Conservation (phyloP, 805 yeast species). For the Kodamaea laetipori region DNA sequence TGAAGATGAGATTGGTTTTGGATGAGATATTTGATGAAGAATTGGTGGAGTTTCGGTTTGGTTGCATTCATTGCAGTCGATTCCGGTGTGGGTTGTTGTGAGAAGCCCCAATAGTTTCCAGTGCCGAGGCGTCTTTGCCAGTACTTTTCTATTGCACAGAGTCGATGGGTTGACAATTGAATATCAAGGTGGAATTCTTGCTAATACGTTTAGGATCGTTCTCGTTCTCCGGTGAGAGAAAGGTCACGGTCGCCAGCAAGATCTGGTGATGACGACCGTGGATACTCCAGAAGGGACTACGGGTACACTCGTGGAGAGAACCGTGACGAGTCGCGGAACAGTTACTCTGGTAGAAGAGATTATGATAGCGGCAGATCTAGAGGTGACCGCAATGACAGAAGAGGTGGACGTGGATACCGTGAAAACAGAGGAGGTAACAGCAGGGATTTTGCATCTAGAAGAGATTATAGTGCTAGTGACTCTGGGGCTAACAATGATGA, state of each 20-base stretch:
- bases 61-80: neutral
- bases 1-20: constrained; percentile 1
- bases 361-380: constrained; percentile 23
- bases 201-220: constrained; percentile 25
- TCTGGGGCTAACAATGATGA: constrained; percentile 36
- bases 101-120: no score
- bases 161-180: constrained; percentile 1
- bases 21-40: neutral
- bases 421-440: constrained; percentile 14
- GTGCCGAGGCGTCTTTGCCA: no score
- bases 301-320: constrained; percentile 29
- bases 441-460: constrained; percentile 19
- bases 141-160: constrained; percentile 3
- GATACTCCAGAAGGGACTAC: constrained; percentile 31
- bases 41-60: constrained; percentile 2
- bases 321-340: constrained; percentile 11
- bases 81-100: neutral
- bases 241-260: constrained; percentile 43
- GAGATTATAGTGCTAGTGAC: constrained; percentile 21
- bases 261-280: constrained; percentile 11
- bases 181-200: constrained; percentile 7
- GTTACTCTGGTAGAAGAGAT: constrained; percentile 16
- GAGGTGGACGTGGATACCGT: constrained; percentile 21
- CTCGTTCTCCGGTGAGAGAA: constrained; percentile 29
- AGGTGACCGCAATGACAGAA: constrained; percentile 16